Base-by-base conservation (phyloP, 2,329 filamentous ascomycete genomes). In the Monosporascus ibericus region DNA sequence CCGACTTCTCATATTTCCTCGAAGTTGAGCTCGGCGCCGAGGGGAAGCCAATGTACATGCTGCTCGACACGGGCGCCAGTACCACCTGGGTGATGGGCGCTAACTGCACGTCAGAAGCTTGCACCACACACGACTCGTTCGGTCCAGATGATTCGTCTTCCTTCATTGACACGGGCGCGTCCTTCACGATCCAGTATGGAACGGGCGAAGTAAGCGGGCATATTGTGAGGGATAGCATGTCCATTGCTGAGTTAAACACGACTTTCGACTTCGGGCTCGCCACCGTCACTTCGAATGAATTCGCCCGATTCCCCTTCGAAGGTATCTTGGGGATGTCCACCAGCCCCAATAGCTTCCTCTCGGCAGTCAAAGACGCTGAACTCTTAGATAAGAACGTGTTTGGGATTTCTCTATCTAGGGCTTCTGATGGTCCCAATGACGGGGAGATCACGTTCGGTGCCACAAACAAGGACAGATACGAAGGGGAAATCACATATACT, bases 1-100 rank as follows among this genome's bases (percentile, higher is more conserved):
- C 78, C 17, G 84, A 87, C 62, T 84, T 78, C 58, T 84, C 82
- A 2, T 87, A 87, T 67, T 86, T 87, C 59, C 68, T 82, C 44
- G 68, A 82, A 62, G 79, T 79, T 17, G 61, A 71, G 36, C 63
- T 87, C 17, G 84, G 84, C 15, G 82, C 82, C 3, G 68, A 72
- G 15, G 68, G 69, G 42, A 81, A 78, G 57, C 65, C 75, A 2
- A 59, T 86, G 58, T 81, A 80, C 59, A 80, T 87, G 78, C 75
- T 87, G 25, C 70, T 87, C 52, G 84, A 87, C 64, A 85, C 84
- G 7, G 84, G 84, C 25, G 82, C 84, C 39, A 80, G 80, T 22
- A 90, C 88, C 53, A 90, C 86, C 14, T 96, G 91, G 91, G 82
- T 95, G 20, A 94, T 94, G 82, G 81, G 85, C 30, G 75, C 82